phyloP scores from a whole-genome alignment of 2,329 filamentous ascomycete species.

The Sporothrix brasiliensis region DNA sequence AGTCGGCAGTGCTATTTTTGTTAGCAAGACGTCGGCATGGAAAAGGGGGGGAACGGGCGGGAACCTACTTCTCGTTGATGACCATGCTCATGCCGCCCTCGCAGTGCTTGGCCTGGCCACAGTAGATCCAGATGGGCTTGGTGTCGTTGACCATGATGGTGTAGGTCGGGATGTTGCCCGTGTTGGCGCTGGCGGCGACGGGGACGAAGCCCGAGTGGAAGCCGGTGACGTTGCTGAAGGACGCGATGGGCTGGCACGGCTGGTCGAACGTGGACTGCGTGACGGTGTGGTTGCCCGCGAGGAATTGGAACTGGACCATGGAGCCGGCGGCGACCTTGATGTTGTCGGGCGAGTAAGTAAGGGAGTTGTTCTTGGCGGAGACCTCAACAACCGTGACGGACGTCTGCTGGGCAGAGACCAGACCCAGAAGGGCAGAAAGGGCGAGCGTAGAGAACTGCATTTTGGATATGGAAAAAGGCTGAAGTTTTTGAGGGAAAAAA shows the following conservation, averaged over 20 bases:
- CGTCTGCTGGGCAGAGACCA: conserved; percentile 47
- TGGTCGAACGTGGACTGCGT: conserved; percentile 70
- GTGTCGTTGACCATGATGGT: conserved; percentile 70
- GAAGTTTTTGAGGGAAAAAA: neutral
- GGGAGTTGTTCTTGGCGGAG: conserved; percentile 52
- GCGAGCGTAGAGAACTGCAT: conserved; percentile 58
- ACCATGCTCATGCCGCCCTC: conserved; percentile 75
- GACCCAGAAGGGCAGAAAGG: conserved; percentile 52
- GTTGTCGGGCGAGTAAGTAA: conserved; percentile 68
- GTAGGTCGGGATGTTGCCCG: conserved; percentile 65
- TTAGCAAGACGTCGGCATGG: conserved; percentile 8
- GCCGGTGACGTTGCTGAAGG: conserved; percentile 57
- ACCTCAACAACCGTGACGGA: conserved; percentile 62
- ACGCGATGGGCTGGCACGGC: conserved; percentile 41
- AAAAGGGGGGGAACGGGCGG: neutral
- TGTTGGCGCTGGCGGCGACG: conserved; percentile 55
- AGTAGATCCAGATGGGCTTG: conserved; percentile 78
- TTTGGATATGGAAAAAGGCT: conserved; percentile 42
- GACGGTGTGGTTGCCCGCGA: conserved; percentile 73
- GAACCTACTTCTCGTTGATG: conserved; percentile 70
- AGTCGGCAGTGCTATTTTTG: conserved; percentile 50
- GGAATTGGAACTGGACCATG: conserved; percentile 69
- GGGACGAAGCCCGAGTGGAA: conserved; percentile 71
- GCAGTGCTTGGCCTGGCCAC: conserved; percentile 74
- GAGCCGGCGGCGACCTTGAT: conserved; percentile 65